A percentile compares a stretch with the other conserved stretches of the same genome.
Evolutionary conservation across 2,329 filamentous ascomycete species (phyloP).

Genomic region (Fusarium oxysporum): DNA sequence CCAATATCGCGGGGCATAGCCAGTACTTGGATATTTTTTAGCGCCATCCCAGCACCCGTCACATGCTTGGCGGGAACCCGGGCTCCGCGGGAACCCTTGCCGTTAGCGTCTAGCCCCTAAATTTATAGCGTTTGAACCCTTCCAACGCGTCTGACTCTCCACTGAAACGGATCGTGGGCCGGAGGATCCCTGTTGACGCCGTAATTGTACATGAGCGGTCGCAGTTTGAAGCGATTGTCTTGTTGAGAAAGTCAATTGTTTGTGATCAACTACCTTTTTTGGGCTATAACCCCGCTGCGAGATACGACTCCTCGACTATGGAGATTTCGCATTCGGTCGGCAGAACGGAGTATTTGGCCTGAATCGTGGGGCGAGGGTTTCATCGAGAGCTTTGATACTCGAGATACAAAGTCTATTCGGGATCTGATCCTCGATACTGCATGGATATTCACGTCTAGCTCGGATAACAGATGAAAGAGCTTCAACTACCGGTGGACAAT

Average conservation of each 20-base stretch:
- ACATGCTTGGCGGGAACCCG: slow-evolving; percentile 38
- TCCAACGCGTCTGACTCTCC: slow-evolving; percentile 7
- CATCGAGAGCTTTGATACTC: slow-evolving; percentile 5
- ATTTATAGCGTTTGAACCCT: slow-evolving; percentile 20
- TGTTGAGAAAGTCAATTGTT: background rate
- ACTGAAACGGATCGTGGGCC: slow-evolving; percentile 32
- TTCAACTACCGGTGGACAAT: background rate
- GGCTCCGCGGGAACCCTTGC: slow-evolving; percentile 21
- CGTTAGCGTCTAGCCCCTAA: slow-evolving; percentile 17
- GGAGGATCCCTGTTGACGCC: slow-evolving; percentile 31
- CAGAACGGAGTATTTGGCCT: background rate
- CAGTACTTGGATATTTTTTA: slow-evolving; percentile 50
- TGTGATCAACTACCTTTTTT: slow-evolving; percentile 12
- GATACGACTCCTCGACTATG: background rate
- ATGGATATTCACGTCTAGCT: background rate
- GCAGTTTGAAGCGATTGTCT: background rate
- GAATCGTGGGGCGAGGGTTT: slow-evolving; percentile 12
- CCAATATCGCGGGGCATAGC: slow-evolving; percentile 44
- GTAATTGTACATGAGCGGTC: slow-evolving; percentile 37
- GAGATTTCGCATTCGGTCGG: background rate
- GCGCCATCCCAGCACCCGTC: slow-evolving; percentile 40
- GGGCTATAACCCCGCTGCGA: slow-evolving; percentile 14
- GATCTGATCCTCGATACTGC: background rate
- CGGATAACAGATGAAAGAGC: background rate
- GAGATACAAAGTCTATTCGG: background rate